Evolutionary conservation across 2,329 filamentous ascomycete genomes (phyloP), one percentile per base, ranked within the genome.

Genomic region (Exophiala xenobiotica): DNA sequence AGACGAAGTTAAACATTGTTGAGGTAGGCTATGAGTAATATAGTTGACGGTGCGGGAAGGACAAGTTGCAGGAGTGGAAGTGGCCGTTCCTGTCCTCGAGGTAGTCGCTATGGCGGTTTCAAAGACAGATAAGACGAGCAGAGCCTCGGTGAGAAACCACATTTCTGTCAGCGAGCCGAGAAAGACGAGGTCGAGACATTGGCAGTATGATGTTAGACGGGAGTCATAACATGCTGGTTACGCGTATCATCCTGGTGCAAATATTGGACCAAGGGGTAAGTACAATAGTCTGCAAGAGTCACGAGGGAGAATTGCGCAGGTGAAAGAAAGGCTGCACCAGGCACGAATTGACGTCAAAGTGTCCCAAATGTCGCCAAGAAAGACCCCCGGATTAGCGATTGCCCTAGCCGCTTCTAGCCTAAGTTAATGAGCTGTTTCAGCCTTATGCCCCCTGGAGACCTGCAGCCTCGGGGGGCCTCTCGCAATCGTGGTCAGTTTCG

Each of bases 1-100:
- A 49, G 64, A 68, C 14, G 81, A 83, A 42, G 80, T 81, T 18
- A 89, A 74, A 65, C 88, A 92, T 72, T 87, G 86, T 66, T 89
- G 86, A 8, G 86, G 86, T 31, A 91, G 72, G 1, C 81, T 83
- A 61, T 91, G 86, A 8, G 87, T 91, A 56, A 92, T 88, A 69
- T 91, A 90, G 69, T 92, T 91, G 65, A 89, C 83, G 1, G 85
- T 89, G 60, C 81, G 80, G 54, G 68, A 76, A 9, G 69, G 70
- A 65, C 76, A 79, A 42, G 70, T 74, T 16, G 67, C 47, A 26
- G 51, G 38, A 12, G 51, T 42, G 12, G 23, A 7, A n/a, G 22
- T 33, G 18, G 51, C 11, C 11, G 46, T 46, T 14, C 45, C 19
- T 9, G 37, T 46, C 9, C 29, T 39, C 29, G 46, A 37, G 35